These are phyloP conservation scores for Camelina laxa DNA, from an alignment of 345 rosid genomes.

Conservation along the genomic window DNA sequence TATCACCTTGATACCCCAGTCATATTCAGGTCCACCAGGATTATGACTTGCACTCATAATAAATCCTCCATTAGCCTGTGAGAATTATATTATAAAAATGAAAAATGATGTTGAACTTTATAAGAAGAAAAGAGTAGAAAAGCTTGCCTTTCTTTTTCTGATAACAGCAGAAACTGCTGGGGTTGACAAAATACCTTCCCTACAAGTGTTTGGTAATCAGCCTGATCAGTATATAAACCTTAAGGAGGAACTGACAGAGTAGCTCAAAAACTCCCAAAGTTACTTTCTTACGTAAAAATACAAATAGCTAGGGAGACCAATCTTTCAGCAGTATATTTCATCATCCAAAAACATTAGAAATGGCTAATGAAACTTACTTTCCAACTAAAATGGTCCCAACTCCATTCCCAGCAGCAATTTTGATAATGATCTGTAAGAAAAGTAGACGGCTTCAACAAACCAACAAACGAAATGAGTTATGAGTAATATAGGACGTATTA, in stretches of 20 bases:
- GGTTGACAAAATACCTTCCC: slow-evolving; percentile 88
- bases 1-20: slow-evolving; percentile 96
- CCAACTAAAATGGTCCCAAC: slow-evolving; percentile 86
- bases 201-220: slow-evolving; percentile 43
- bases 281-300: neutral
- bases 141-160: slow-evolving; percentile 71
- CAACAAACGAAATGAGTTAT: slow-evolving; percentile 13
- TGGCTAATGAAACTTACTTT: slow-evolving; percentile 54
- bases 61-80: slow-evolving; percentile 92
- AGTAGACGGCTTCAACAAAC: slow-evolving; percentile 14
- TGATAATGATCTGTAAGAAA: slow-evolving; percentile 74
- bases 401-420: slow-evolving; percentile 96
- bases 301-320: neutral
- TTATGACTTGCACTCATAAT: slow-evolving; percentile 98
- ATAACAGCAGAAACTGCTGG: slow-evolving; percentile 96
- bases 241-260: neutral
- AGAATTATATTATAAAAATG: slow-evolving; percentile 9
- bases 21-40: slow-evolving; percentile 95
- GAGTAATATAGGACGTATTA: neutral
- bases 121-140: slow-evolving; percentile 7
- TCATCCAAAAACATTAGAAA: slow-evolving; percentile 8
- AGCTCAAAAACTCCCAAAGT: slow-evolving; percentile 5
- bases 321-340: neutral
- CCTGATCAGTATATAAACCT: slow-evolving; percentile 20
- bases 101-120: slow-evolving; percentile 9